Conservation (phyloP, 345 rosid species). For the Eucalyptus sp. region DNA sequence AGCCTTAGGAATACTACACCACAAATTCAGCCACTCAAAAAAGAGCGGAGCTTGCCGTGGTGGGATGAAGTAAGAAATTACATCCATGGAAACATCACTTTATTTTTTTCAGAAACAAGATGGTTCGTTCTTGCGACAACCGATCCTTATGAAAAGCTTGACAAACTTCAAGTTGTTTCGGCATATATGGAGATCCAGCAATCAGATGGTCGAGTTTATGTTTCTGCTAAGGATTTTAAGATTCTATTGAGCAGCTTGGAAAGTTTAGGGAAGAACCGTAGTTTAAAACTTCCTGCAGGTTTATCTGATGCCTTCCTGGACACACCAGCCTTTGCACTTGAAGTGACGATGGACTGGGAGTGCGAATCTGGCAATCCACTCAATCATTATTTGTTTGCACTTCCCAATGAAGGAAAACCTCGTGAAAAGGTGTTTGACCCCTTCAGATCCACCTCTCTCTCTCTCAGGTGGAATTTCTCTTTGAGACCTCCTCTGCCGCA, state of each 20-base stretch:
- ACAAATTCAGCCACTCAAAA: constrained; percentile 46
- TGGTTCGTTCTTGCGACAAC: constrained; percentile 81
- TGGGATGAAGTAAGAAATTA: constrained; percentile 99
- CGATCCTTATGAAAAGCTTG: constrained; percentile 94
- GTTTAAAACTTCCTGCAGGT: constrained; percentile 48
- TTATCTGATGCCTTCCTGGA: constrained; percentile 53
- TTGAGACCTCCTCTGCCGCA: constrained; percentile 31
- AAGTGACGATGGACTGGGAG: constrained; percentile 91
- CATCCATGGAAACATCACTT: constrained; percentile 67
- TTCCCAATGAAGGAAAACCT: constrained; percentile 77
- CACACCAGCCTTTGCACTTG: constrained; percentile 66
- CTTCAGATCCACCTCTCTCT: constrained; percentile 88
- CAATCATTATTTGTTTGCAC: constrained; percentile 86
- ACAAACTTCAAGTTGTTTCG: constrained; percentile 65
- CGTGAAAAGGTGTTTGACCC: constrained; percentile 85
- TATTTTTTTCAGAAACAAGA: constrained; percentile 57
- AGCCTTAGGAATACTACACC: constrained; percentile 58
- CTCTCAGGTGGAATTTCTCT: constrained; percentile 88
- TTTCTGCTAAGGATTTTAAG: constrained; percentile 74
- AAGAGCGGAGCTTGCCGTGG: constrained; percentile 94
- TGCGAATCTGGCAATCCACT: constrained; percentile 83
- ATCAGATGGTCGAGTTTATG: constrained; percentile 78
- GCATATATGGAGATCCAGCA: constrained; percentile 79
- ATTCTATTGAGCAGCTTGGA: constrained; percentile 78
- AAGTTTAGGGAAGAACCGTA: constrained; percentile 53